These are phyloP conservation scores for Solanum clarkiae DNA, from an alignment of 257 asterid species.

Conservation along the genomic window DNA sequence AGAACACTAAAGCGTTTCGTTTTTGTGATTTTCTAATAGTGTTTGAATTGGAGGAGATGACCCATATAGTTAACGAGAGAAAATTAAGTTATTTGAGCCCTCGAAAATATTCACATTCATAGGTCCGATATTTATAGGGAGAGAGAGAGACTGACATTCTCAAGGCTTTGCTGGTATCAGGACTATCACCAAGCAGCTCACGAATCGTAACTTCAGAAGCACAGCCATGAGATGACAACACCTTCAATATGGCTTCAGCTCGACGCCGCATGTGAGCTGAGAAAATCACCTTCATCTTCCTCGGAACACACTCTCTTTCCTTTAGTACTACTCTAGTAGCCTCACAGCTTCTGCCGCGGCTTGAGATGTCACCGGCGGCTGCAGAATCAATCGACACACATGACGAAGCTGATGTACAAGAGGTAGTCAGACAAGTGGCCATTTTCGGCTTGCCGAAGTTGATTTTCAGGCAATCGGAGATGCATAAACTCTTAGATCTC, in stretches of 20 bases:
- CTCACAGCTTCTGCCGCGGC: conserved; percentile 17
- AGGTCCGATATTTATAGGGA: neutral
- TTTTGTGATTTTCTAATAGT: neutral
- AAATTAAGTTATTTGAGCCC: neutral
- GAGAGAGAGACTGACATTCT: conserved; percentile 23
- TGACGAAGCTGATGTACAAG: conserved; percentile 27
- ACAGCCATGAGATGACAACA: conserved; percentile 48
- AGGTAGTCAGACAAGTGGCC: conserved; percentile 29
- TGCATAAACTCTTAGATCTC: conserved; percentile 47
- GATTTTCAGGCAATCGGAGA: conserved; percentile 30
- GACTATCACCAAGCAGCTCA: conserved; percentile 84
- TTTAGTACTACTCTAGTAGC: neutral
- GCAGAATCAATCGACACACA: conserved; percentile 35
- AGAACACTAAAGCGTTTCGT: neutral
- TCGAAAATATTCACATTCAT: neutral
- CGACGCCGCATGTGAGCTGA: conserved; percentile 48
- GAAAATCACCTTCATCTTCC: conserved; percentile 23
- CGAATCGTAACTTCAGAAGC: conserved; percentile 88
- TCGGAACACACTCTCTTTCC: neutral
- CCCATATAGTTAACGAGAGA: too few relatives aligned
- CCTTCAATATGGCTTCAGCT: conserved; percentile 58
- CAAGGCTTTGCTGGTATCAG: conserved; percentile 97
- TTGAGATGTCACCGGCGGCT: conserved; percentile 9
- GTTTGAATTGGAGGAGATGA: neutral
- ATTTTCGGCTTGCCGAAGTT: conserved; percentile 18